Evolutionary conservation across 2,329 filamentous ascomycete species (phyloP), one percentile per base, ranked within the genome.

Genomic region (Epichloe glyceriae): DNA sequence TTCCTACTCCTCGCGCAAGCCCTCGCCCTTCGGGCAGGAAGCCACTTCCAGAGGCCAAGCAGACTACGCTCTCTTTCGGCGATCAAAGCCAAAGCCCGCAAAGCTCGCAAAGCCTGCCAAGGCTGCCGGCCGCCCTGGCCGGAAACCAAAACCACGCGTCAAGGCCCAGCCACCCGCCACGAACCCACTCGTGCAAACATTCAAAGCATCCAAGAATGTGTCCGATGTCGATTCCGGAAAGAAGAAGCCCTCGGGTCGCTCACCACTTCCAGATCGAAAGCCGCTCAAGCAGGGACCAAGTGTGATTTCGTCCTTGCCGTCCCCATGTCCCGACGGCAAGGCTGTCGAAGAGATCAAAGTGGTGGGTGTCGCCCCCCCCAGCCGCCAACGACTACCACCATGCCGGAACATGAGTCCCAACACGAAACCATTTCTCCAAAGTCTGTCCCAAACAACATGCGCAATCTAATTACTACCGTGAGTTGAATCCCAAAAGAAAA

Each of bases 1-100:
- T 83, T 37, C 75, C 73, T 3, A 83, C 79, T 2, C 79, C 79
- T 6, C 71, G 67, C 46, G 71, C 78, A 19, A 83, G 77, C 58
- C 79, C 79, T 57, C 79, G 79, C 56, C 65, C 72, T 22, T 66
- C 67, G 15, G 69, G 70, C 35, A 65, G 60, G 53, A 74, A 70
- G 62, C 64, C 60, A 49, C 59, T 55, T 14, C 53, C 56, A 17
- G 75, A 70, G 57, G 55, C 69, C 44, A 80, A 74, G 60, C 79
- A 82, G 58, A 72, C 69, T 55, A 74, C 69, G 54, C 69, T 83
- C 34, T 56, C 62, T 1, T 78, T 80, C 53, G 61, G 51, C n/a
- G 56, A 58, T 26, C 49, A 55, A 38, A 59, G 52, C 44, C 47
- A 52, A 26, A 51, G 45, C 41, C 56, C 59, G 39, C 54, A 44